Conservation (phyloP, 768 basidiomycete species). For the Xanthoconium stramineum region DNA sequence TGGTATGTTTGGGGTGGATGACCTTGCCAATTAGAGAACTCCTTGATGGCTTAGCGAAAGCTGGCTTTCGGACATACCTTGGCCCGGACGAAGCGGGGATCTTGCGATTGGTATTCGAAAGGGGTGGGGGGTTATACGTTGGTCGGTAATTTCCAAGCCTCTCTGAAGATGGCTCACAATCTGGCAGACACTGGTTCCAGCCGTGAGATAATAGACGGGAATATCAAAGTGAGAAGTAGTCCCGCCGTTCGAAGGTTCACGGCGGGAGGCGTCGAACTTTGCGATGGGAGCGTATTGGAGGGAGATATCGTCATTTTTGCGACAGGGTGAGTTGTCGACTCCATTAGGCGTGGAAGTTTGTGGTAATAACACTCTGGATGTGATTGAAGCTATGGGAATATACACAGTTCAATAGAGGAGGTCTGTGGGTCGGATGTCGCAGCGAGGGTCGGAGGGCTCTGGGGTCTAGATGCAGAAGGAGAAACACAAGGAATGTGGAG, state of each 20-base stretch:
- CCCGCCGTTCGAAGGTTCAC: slow-evolving; percentile 27
- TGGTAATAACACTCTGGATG: neutral
- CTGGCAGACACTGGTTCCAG: slow-evolving; percentile 39
- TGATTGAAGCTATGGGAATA: slow-evolving; percentile 42
- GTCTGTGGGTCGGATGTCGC: slow-evolving; percentile 48
- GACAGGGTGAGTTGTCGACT: slow-evolving; percentile 27
- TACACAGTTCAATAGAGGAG: slow-evolving; percentile 36
- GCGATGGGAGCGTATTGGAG: slow-evolving; percentile 23
- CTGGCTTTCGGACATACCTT: slow-evolving; percentile 37
- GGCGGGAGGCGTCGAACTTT: slow-evolving; percentile 25
- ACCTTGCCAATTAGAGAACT: slow-evolving; percentile 29
- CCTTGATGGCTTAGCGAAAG: slow-evolving; percentile 35
- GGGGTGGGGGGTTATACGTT: slow-evolving; percentile 38
- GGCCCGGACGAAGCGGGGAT: slow-evolving; percentile 39
- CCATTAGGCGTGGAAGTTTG: neutral
- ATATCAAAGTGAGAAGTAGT: slow-evolving; percentile 49
- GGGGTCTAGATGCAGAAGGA: slow-evolving; percentile 67
- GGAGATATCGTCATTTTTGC: slow-evolving; percentile 34
- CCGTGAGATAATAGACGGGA: slow-evolving; percentile 44
- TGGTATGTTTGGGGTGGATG: neutral
- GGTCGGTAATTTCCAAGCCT: slow-evolving; percentile 24
- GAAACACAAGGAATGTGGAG: slow-evolving; percentile 47
- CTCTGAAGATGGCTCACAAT: neutral
- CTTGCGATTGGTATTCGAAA: slow-evolving; percentile 28
- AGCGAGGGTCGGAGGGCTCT: slow-evolving; percentile 46